phyloP scores from a whole-genome alignment of 257 asterid species.

The Paulownia fortunei region DNA sequence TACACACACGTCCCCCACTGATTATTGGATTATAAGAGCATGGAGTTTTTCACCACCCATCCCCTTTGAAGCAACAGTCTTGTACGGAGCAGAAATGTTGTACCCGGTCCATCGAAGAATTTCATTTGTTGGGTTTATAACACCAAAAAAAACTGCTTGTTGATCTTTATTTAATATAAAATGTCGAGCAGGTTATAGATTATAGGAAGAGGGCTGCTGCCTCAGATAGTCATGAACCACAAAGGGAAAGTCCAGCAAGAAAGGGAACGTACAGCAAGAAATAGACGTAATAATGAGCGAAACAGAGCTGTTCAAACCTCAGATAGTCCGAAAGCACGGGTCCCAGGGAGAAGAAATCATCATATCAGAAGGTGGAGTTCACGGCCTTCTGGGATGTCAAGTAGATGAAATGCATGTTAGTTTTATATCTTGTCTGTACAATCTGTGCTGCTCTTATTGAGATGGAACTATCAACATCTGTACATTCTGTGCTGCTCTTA shows the following conservation, averaged over 20 bases:
- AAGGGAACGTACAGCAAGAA: not conserved
- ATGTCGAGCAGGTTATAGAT: too few relatives aligned
- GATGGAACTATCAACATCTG: not conserved
- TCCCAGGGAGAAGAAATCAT: slow-evolving; percentile 41
- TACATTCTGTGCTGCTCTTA: not conserved
- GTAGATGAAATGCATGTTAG: slow-evolving; percentile 19
- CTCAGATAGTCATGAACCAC: slow-evolving; percentile 23
- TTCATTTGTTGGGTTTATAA: too few relatives aligned
- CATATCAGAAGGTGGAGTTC: slow-evolving; percentile 39
- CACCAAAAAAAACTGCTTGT: too few relatives aligned
- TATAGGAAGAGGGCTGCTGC: not conserved
- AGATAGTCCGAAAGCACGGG: slow-evolving; percentile 43
- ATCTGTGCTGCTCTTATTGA: not conserved
- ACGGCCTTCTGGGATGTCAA: slow-evolving; percentile 36
- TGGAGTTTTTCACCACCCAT: too few relatives aligned
- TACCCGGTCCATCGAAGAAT: too few relatives aligned
- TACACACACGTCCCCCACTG: too few relatives aligned
- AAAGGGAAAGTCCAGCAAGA: slow-evolving; percentile 37
- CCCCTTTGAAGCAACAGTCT: too few relatives aligned
- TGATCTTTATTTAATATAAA: too few relatives aligned
- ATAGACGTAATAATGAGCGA: not conserved
- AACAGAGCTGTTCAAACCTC: slow-evolving; percentile 44
- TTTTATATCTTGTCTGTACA: not conserved
- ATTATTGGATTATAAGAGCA: too few relatives aligned
- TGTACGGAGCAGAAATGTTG: too few relatives aligned